Base-by-base conservation (phyloP, 176 grass and related monocot species). In the Urochloa ruziziensis region DNA sequence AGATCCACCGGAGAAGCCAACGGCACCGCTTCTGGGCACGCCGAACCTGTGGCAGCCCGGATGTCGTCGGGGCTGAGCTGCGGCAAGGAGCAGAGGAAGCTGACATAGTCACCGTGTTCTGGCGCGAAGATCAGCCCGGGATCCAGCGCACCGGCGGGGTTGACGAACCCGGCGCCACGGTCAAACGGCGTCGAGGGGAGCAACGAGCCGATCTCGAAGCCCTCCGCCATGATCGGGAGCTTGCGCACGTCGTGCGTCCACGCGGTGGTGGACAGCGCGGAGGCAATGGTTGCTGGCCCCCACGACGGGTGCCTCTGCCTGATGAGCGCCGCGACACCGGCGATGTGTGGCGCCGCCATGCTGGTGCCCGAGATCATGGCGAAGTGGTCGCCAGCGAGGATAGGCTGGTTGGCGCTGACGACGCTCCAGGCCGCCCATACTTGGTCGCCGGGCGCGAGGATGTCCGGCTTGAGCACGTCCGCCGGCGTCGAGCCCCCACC, bases 291-390 rank as follows among this genome's bases (percentile, higher is more conserved):
- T 11, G 94, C 86, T 0, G 91, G 94, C 89, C 91, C 94, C 94
- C 89, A 97, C 58, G 67, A 51, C 0, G 91, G 91, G 59, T 91
- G 87, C 78, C 80, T 75, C 72, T 91, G 89, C 84, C 86, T 97
- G 81, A 97, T 86, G 73, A 97, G 73, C 3, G 89, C 94, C 32
- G 75, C 84, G 47, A 94, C 77, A 1, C 94, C 89, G 6, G 84
- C 75, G 24, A 97, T 77, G 74, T 97, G 94, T 7, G 91, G 91
- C 3, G 89, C 73, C 23, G 94, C 84, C 94, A 97, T 97, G 86
- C 91, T 94, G 13, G 94, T 94, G 39, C 94, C 91, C 13, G 94
- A 89, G 8, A 90, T 81, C 58, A 91, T 7, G 13, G 86, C 81
- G 36, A 74, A 97, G 18, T 72, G 70, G 51, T 96, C 77, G 74